phyloP scores from a whole-genome alignment of 1,284 basidiomycete species.

The Hemileia vastatrix region DNA sequence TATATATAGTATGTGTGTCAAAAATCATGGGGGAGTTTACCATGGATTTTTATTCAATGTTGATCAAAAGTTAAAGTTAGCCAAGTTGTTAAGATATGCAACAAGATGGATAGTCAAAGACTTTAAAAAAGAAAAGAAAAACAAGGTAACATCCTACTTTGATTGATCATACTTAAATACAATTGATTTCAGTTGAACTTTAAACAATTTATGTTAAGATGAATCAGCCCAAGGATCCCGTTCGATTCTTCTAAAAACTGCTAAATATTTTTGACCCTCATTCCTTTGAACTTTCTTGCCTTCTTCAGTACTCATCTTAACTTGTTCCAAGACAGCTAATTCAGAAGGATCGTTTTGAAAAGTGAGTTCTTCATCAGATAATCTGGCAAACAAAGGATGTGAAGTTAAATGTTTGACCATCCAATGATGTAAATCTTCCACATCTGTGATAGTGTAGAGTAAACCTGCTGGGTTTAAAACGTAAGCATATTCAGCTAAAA shows the following conservation, averaged over 20 bases:
- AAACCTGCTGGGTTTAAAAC: slow-evolving; percentile 82
- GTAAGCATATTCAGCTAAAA: slow-evolving; percentile 86
- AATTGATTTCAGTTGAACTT: no score
- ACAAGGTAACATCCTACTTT: no score
- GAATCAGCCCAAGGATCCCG: no score
- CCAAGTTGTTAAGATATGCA: no score
- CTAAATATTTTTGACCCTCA: slow-evolving; percentile 75
- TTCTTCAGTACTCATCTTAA: slow-evolving; percentile 81
- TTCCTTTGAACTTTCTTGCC: slow-evolving; percentile 94
- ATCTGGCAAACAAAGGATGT: slow-evolving; percentile 75
- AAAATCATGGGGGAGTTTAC: no score
- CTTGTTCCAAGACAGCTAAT: slow-evolving; percentile 62
- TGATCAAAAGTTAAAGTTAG: no score
- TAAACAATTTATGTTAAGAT: no score
- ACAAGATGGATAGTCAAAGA: no score
- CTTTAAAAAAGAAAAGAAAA: no score
- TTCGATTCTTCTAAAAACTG: slow-evolving; percentile 60
- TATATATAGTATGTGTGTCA: no score
- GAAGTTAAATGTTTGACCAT: slow-evolving; percentile 77
- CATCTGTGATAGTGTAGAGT: slow-evolving; percentile 96
- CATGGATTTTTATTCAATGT: no score
- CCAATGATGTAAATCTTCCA: slow-evolving; percentile 87
- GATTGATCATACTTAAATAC: no score
- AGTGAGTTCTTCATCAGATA: slow-evolving; percentile 62
- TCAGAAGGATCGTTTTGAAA: slow-evolving; percentile 52